Evolutionary conservation across 2,329 filamentous ascomycete species (phyloP), one percentile per base, ranked within the genome.

Genomic region (Pseudogymnoascus sp.): DNA sequence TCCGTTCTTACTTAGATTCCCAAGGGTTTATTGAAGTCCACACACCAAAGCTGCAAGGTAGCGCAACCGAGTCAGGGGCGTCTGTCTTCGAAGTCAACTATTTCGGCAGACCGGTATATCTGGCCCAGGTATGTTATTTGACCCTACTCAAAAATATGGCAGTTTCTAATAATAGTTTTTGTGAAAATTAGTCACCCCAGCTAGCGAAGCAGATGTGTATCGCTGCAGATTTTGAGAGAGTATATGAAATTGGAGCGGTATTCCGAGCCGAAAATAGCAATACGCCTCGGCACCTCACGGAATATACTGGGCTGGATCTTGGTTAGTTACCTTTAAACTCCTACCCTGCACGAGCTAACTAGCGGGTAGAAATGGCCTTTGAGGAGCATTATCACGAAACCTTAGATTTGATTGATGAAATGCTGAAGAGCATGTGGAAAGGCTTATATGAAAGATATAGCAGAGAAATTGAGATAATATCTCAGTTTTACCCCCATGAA

Each of bases 261-360:
- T 97, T 97, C 81, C 86, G 92, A 68, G 92, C 92, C 0, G 92
- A 97, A 74, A 95, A 97, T 78, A 95, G 90, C 72, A 97, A 97
- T 75, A 97, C 92, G 0, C 92, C 96, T 71, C 87, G 92, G 38
- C 92, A 97, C 74, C 80, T 97, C 80, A 96, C 92, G 0, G 92
- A 97, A 74, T 97, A 95, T 73, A 97, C 92, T 4, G 92, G 92
- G 63, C 80, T 97, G 31, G 92, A 97, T 80, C 75, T 97, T 16
- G 50, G 50, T 56, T 11, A 12, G 50, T 56, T 33, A 18, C 28
- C 28, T 18, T 18, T 5, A 7, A 12, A 11, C 3, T 31, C 2
- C 16, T 12, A 56, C 5, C n/a, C 10, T 18, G 16, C n/a, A n/a
- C 10, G 28, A 12, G n/a, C 50, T 56, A 5, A 56, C 25, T 8